These are phyloP conservation scores for Microdochium trichocladiopsis DNA, from an alignment of 2,329 filamentous ascomycete genomes.

Conservation along the genomic window DNA sequence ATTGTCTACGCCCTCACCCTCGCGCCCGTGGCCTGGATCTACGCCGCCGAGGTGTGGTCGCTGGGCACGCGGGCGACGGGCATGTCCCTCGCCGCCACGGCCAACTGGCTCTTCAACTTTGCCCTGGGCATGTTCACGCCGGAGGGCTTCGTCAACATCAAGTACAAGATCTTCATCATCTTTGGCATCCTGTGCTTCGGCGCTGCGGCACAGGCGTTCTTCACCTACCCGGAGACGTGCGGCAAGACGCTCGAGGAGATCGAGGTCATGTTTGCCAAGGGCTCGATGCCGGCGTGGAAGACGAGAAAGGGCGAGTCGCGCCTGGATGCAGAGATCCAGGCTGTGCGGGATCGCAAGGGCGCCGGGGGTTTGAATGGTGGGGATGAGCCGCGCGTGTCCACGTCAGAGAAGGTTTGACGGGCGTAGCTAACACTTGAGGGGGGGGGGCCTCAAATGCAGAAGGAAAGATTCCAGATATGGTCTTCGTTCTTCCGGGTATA, in stretches of 20 bases:
- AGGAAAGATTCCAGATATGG: no score
- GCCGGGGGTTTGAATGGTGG: background rate
- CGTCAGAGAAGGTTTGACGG: background rate
- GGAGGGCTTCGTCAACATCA: slow-evolving; percentile 50
- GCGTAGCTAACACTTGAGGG: no score
- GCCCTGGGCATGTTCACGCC: slow-evolving; percentile 52
- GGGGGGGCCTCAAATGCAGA: no score
- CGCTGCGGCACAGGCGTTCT: slow-evolving; percentile 23
- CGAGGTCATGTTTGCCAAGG: slow-evolving; percentile 24
- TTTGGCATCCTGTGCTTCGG: slow-evolving; percentile 27
- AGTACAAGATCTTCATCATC: slow-evolving; percentile 39
- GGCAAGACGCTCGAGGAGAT: slow-evolving; percentile 32
- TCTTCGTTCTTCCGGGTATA: no score
- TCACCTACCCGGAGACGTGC: slow-evolving; percentile 27
- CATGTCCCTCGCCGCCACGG: slow-evolving; percentile 48
- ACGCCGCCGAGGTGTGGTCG: slow-evolving; percentile 58
- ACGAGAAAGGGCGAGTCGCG: slow-evolving; percentile 21
- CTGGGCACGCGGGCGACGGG: slow-evolving; percentile 53
- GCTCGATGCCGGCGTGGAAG: slow-evolving; percentile 29
- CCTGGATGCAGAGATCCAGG: slow-evolving; percentile 19
- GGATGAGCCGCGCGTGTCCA: background rate
- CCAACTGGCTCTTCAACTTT: slow-evolving; percentile 52
- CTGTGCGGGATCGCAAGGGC: slow-evolving; percentile 15
- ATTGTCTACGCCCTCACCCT: slow-evolving; percentile 58
- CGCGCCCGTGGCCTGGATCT: slow-evolving; percentile 59